Evolutionary conservation across 306 rosid genomes (phyloP).

Genomic region (Quercus berberidifolia): DNA sequence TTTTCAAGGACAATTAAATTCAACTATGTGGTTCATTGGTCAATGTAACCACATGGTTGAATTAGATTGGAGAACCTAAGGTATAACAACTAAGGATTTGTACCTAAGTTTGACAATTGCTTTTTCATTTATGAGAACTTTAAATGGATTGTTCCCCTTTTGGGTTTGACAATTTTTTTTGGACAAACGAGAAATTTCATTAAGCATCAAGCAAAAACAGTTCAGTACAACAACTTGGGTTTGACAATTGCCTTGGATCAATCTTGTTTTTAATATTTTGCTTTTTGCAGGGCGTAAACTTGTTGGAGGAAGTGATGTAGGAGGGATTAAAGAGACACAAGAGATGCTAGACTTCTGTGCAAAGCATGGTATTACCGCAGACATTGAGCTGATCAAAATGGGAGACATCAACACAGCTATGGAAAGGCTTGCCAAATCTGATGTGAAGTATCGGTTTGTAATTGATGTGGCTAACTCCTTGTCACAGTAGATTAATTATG

Average conservation of each 20-base stretch:
- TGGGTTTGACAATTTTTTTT: background rate
- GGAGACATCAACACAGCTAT: conserved; percentile 72
- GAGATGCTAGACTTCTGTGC: conserved; percentile 92
- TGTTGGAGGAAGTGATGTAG: conserved; percentile 84
- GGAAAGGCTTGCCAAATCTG: conserved; percentile 77
- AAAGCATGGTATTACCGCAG: conserved; percentile 63
- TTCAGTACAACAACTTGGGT: background rate
- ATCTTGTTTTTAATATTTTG: background rate
- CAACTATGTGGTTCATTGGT: too few species aligned
- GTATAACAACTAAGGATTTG: too few species aligned
- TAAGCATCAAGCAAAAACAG: too few species aligned
- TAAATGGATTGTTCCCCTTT: background rate
- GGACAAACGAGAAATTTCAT: too few species aligned
- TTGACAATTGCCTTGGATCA: background rate
- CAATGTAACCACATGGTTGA: too few species aligned
- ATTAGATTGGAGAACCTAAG: too few species aligned
- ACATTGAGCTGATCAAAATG: conserved; percentile 70
- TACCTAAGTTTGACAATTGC: background rate
- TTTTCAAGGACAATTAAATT: too few species aligned
- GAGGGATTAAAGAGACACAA: conserved; percentile 90
- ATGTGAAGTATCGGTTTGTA: conserved; percentile 82
- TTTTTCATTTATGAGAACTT: too few species aligned
- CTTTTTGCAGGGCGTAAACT: conserved; percentile 60
- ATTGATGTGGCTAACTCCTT: conserved; percentile 74
- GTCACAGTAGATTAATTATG: conserved; percentile 17